These are phyloP conservation scores for Trichoderma arundinaceum DNA, from an alignment of 2,329 filamentous ascomycete genomes.

Conservation along the genomic window DNA sequence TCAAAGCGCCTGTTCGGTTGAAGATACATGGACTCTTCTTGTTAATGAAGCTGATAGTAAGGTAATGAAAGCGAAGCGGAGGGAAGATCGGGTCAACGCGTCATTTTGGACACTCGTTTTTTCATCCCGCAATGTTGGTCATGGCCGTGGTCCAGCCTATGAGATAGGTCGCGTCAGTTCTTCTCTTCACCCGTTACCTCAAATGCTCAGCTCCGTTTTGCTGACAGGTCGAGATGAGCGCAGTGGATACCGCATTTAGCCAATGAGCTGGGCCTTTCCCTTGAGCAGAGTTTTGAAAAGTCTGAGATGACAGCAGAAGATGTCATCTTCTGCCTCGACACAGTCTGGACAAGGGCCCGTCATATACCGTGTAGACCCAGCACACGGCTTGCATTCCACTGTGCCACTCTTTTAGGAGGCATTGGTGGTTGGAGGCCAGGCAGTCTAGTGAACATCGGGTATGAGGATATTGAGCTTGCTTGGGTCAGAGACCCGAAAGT, in stretches of 20 bases:
- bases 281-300: slow-evolving; percentile 25
- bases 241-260: slow-evolving; percentile 25
- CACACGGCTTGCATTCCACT: slow-evolving; percentile 17
- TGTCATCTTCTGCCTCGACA: slow-evolving; percentile 20
- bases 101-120: slow-evolving; percentile 11
- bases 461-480: slow-evolving; percentile 23
- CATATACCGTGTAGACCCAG: slow-evolving; percentile 16
- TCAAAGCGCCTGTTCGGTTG: slow-evolving; percentile 5
- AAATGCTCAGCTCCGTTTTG: neutral
- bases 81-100: slow-evolving; percentile 3
- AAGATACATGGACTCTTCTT: slow-evolving; percentile 17
- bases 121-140: slow-evolving; percentile 6
- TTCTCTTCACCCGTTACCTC: slow-evolving; percentile 1
- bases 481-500: slow-evolving; percentile 20
- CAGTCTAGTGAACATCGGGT: slow-evolving; percentile 11
- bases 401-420: slow-evolving; percentile 7
- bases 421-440: slow-evolving; percentile 27
- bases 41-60: slow-evolving; percentile 17
- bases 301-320: slow-evolving; percentile 14
- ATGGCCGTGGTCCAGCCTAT: slow-evolving; percentile 16
- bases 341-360: slow-evolving; percentile 15
- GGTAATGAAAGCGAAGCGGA: slow-evolving; percentile 17
- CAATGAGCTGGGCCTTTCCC: slow-evolving; percentile 5
- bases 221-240: slow-evolving; percentile 2
- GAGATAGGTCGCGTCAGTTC: slow-evolving; percentile 22